phyloP scores from a whole-genome alignment of 306 rosid genomes.

The Sicyos baderoa region DNA sequence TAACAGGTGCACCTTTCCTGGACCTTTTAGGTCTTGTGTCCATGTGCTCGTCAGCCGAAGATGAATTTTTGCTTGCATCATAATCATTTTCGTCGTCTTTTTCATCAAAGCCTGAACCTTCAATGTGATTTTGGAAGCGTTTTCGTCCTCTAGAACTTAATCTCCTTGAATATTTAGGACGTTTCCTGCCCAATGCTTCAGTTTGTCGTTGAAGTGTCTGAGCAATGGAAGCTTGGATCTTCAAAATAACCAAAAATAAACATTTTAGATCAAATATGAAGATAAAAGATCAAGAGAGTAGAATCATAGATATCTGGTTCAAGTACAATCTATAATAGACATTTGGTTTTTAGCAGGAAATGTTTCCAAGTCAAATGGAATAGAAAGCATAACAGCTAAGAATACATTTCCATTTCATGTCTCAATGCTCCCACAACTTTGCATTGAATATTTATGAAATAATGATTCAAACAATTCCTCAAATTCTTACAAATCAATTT shows the following conservation, averaged over 20 bases:
- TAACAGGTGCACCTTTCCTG: constrained; percentile 45
- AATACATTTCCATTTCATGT: background rate
- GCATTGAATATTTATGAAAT: background rate
- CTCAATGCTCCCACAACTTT: constrained; percentile 10
- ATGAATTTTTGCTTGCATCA: constrained; percentile 46
- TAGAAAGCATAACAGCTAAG: background rate
- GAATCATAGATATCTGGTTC: background rate
- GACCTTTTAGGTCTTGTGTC: constrained; percentile 39
- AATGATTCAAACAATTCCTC: background rate
- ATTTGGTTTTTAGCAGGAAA: background rate
- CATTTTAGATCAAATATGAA: constrained; percentile 10
- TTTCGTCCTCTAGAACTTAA: constrained; percentile 42
- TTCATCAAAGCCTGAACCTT: constrained; percentile 42
- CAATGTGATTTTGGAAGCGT: constrained; percentile 35
- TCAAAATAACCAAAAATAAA: constrained; percentile 21
- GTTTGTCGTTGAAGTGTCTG: constrained; percentile 51
- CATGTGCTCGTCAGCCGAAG: constrained; percentile 51
- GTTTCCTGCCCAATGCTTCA: constrained; percentile 59
- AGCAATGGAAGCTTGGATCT: constrained; percentile 71
- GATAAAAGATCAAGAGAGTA: background rate
- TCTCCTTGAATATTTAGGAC: constrained; percentile 42
- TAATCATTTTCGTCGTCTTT: constrained; percentile 49
- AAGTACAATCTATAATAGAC: background rate
- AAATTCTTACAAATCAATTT: background rate
- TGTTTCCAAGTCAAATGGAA: constrained; percentile 7